phyloP scores from a whole-genome alignment of 768 basidiomycete species.

The Holtermanniella nyarrowii region DNA sequence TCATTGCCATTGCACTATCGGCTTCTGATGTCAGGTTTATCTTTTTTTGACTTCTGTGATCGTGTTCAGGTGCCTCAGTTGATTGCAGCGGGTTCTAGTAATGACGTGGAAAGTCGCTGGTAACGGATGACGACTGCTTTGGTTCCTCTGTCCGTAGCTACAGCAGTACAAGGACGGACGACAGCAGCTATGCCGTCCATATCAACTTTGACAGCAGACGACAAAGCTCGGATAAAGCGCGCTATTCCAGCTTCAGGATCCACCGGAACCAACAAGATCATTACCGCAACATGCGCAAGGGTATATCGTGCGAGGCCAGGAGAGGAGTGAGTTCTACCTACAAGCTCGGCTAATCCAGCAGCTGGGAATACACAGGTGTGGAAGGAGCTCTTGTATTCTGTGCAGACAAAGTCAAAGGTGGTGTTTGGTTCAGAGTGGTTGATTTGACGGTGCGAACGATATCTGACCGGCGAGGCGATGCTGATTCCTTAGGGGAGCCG shows the following conservation, averaged over 20 bases:
- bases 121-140: too few relatives aligned
- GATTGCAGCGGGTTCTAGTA: too few relatives aligned
- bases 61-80: too few relatives aligned
- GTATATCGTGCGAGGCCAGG: conserved; percentile 65
- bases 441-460: conserved; percentile 49
- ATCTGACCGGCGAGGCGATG: background rate
- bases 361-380: conserved; percentile 79
- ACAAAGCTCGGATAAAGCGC: conserved; percentile 64
- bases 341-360: too few relatives aligned
- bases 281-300: conserved; percentile 68
- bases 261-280: conserved; percentile 56
- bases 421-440: conserved; percentile 63
- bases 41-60: too few relatives aligned
- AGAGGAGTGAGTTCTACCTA: conserved; percentile 30
- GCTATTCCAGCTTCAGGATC: conserved; percentile 46
- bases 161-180: too few relatives aligned
- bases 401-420: conserved; percentile 51
- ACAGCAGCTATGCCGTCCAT: conserved; percentile 55
- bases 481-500: conserved; percentile 51
- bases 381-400: conserved; percentile 75
- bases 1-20: too few relatives aligned
- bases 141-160: too few relatives aligned
- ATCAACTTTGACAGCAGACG: conserved; percentile 59
- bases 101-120: too few relatives aligned
- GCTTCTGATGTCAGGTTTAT: too few relatives aligned